phyloP scores from a whole-genome alignment of 1,139 yeast species.

The Sugiyamaella castrensis region DNA sequence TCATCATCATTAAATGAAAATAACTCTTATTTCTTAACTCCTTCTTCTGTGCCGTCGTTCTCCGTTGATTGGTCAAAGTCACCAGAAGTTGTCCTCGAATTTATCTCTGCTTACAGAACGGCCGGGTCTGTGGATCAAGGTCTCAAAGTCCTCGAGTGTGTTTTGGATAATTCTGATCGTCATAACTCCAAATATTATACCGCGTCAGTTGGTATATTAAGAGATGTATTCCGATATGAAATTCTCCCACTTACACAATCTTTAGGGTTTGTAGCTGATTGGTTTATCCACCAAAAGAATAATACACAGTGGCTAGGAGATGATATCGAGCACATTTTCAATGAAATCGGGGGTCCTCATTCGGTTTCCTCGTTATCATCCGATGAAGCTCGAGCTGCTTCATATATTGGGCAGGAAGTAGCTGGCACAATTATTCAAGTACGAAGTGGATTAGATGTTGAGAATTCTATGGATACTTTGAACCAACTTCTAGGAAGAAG shows the following conservation, averaged over 20 bases:
- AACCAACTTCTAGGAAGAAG: slow-evolving; percentile 16
- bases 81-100: slow-evolving; percentile 29
- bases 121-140: slow-evolving; percentile 24
- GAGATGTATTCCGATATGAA: slow-evolving; percentile 27
- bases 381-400: slow-evolving; percentile 21
- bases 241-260: slow-evolving; percentile 26
- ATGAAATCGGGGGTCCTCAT: slow-evolving; percentile 23
- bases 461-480: slow-evolving; percentile 18
- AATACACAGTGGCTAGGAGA: slow-evolving; percentile 23
- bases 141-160: slow-evolving; percentile 22
- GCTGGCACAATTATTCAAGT: slow-evolving; percentile 25
- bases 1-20: neutral
- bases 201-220: slow-evolving; percentile 25
- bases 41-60: neutral
- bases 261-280: slow-evolving; percentile 23
- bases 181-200: slow-evolving; percentile 12
- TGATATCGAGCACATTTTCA: slow-evolving; percentile 24
- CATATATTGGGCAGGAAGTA: slow-evolving; percentile 23
- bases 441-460: slow-evolving; percentile 24
- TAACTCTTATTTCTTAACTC: neutral
- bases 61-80: slow-evolving; percentile 17
- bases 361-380: slow-evolving; percentile 15
- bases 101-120: slow-evolving; percentile 29
- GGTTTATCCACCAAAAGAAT: slow-evolving; percentile 25
- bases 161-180: slow-evolving; percentile 22